Evolutionary conservation across 345 rosid species (phyloP).

Genomic region (Kandelia obovata): DNA sequence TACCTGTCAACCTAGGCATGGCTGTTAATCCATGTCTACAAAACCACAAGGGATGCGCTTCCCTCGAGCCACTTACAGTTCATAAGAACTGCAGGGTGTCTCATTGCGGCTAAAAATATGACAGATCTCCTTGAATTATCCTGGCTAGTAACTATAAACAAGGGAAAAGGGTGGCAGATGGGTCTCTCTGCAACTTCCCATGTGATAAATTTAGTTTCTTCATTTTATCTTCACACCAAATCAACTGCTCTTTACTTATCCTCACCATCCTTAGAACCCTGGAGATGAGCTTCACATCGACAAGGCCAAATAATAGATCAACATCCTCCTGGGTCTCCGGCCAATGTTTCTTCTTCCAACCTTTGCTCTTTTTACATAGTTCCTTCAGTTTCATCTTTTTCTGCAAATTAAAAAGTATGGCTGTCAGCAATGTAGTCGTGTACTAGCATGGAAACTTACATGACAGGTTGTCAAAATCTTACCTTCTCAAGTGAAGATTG

Average conservation of each 20-base stretch:
- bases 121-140: background rate
- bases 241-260: constrained; percentile 69
- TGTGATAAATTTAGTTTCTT: constrained; percentile 58
- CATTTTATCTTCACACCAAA: constrained; percentile 97
- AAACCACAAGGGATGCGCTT: background rate
- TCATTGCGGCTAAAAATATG: constrained; percentile 3
- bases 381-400: constrained; percentile 70
- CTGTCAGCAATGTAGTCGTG: no score
- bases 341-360: constrained; percentile 80
- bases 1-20: no score
- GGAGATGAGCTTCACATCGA: constrained; percentile 59
- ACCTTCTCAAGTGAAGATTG: constrained; percentile 79
- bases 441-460: background rate
- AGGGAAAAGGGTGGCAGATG: constrained; percentile 79
- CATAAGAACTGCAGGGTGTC: background rate
- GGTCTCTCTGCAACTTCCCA: constrained; percentile 72
- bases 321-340: constrained; percentile 62
- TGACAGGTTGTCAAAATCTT: background rate
- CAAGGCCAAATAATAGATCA: constrained; percentile 59
- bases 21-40: no score
- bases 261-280: constrained; percentile 70
- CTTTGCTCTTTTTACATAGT: constrained; percentile 57
- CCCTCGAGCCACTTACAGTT: background rate
- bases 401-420: constrained; percentile 33
- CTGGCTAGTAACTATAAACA: constrained; percentile 26